Evolutionary conservation across 805 yeast species (phyloP), one percentile per base, ranked within the genome.

Genomic region (Dipodascopsis tothii): DNA sequence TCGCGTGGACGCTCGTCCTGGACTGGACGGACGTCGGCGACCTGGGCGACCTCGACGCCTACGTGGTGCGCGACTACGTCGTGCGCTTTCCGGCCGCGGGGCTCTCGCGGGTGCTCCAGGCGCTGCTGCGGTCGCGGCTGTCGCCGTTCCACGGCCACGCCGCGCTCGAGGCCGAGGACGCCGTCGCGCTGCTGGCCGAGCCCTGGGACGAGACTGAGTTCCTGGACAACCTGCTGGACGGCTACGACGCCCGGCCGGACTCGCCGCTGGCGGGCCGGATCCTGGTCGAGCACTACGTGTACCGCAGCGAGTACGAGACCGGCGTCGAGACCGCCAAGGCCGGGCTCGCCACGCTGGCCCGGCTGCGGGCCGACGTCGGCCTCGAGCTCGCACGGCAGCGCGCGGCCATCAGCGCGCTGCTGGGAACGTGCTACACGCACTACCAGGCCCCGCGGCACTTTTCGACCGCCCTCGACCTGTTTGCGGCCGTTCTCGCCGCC

Each of bases 401-500:
- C 5, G 41, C 38, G 20, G 41, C 51, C n/a, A 41, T 40, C 22
- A 21, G 36, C 19, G 42, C 37, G 32, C 28, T 75, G 20, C 68
- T 84, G 43, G 97, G 92, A 0, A 74, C 79, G 0, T 72, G 82
- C 1, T 84, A 87, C 58, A 84, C 94, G 0, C 81, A 84, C 58
- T 74, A 80, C 57, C 95, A 90, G 60, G 83, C 96, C 0, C 98
- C 97, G 7, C 86, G 86, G 61, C 84, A 90, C 62, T 85, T 77
- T 57, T 69, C 75, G 2, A 70, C 80, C 21, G 97, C 98, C 0
- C 58, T 81, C 22, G 76, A 75, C 39, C 61, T 87, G 14, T 92
- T 81, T 61, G 81, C 82, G 30, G 65, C 69, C 20, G 76, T 87
- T 2, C 66, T 85, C 21, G 51, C 61, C 0, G 66, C 66, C 18